Conservation (phyloP, 1,284 basidiomycete species). For the Trichosporon coremiiforme region DNA sequence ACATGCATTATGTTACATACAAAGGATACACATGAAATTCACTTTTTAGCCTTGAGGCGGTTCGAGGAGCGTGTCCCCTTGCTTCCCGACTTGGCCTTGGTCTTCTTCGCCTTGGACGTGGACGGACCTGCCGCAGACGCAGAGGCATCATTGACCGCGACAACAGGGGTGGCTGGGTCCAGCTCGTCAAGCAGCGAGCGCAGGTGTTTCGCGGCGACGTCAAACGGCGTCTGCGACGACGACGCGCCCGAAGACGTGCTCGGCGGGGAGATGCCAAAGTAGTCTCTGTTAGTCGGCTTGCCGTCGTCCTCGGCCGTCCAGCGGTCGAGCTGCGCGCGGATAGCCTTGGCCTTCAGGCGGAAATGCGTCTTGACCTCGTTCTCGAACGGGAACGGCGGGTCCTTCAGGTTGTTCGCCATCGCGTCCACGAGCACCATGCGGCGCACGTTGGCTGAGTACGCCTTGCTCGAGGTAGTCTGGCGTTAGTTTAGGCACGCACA, state of each 20-base stretch:
- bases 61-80: not conserved
- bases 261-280: not conserved
- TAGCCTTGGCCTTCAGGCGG: slow-evolving; percentile 72
- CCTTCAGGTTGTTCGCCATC: slow-evolving; percentile 70
- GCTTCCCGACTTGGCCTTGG: not conserved
- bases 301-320: slow-evolving; percentile 45
- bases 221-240: slow-evolving; percentile 29
- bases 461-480: slow-evolving; percentile 61
- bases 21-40: not conserved
- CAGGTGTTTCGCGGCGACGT: slow-evolving; percentile 32
- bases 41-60: slow-evolving; percentile 5
- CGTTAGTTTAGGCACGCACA: slow-evolving; percentile 1
- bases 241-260: not conserved
- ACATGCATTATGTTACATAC: slow-evolving; percentile 7
- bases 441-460: slow-evolving; percentile 72
- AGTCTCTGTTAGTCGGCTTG: slow-evolving; percentile 20
- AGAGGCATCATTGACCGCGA: not conserved
- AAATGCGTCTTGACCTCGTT: slow-evolving; percentile 86
- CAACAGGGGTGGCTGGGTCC: not conserved
- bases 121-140: no score
- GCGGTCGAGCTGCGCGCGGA: slow-evolving; percentile 71
- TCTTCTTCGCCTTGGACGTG: not conserved
- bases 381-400: slow-evolving; percentile 66
- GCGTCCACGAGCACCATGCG: slow-evolving; percentile 85
- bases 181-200: slow-evolving; percentile 38